These are phyloP conservation scores for Blastobotrys petasosporus DNA, from an alignment of 1,139 yeast genomes.

Conservation along the genomic window DNA sequence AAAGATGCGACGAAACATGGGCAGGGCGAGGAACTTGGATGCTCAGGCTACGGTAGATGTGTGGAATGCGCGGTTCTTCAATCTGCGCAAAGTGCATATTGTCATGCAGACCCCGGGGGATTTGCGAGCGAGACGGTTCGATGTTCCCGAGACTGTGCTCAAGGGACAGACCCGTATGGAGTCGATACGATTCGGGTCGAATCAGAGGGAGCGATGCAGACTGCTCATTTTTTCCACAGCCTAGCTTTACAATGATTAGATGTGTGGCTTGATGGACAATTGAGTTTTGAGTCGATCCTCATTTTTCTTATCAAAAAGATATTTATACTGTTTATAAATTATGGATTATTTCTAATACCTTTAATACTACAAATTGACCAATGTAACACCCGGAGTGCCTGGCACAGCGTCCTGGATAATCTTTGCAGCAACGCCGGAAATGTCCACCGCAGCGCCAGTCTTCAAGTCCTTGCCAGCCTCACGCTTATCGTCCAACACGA, in stretches of 20 bases:
- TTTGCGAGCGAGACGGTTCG: constrained; percentile 1
- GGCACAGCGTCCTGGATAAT: constrained; percentile 81
- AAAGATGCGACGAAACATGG: background rate
- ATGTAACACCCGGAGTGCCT: constrained; percentile 83
- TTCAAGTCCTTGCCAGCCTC: constrained; percentile 56
- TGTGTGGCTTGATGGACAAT: too few species aligned
- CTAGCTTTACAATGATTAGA: too few species aligned
- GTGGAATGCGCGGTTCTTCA: constrained; percentile 12
- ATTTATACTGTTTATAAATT: too few species aligned
- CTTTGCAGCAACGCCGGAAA: constrained; percentile 63
- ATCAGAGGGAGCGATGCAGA: background rate
- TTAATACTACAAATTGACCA: constrained; percentile 46
- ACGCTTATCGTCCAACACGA: constrained; percentile 52
- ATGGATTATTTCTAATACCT: background rate
- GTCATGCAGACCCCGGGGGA: constrained; percentile 11
- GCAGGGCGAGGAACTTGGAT: constrained; percentile 1
- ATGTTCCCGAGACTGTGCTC: background rate
- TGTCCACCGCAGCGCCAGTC: constrained; percentile 65
- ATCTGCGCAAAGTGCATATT: constrained; percentile 8
- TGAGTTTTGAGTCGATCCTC: too few species aligned
- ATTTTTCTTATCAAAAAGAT: too few species aligned
- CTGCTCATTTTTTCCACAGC: background rate
- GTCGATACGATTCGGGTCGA: background rate
- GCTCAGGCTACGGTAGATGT: constrained; percentile 6
- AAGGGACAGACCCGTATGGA: background rate